Base-by-base conservation (phyloP, 1,139 yeast genomes). In the Ogataea hybrid region DNA sequence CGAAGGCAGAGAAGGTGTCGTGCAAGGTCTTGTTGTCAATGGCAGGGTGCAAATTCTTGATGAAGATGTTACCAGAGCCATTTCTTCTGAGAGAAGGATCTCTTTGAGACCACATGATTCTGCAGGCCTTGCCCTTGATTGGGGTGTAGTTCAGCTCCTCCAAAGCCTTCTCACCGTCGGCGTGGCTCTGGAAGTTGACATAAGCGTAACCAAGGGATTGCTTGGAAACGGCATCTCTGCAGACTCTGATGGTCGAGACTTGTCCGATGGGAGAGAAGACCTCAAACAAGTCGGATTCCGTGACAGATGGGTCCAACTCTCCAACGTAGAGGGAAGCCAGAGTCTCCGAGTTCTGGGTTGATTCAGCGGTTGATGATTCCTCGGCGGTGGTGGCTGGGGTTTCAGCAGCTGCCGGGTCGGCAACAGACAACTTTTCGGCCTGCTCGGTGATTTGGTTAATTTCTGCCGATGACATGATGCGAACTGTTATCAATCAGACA, bases 81-180 rank as follows among this genome's bases (percentile, higher is more conserved):
- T 85, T 84, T 78, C 87, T 88, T 79, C 98, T 87, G 61, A 84
- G 70, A 53, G 96, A 80, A 53, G 98, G 98, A 69, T 92, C 97
- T 74, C 98, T 88, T 77, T 94, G 98, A 56, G 97, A 89, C 97
- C 97, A 90, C 98, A 94, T 94, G 75, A 92, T 92, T 73, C 99
- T 90, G 74, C 97, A 89, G 61, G 97, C 92, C 65, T 86, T 89
- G 64, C 97, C 97, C 71, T 90, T 92, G 71, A 92, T 82, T 62
- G 81, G 82, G 50, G 89, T 72, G 75, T 92, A 92, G 86, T 92
- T 94, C 71, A 94, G 80, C 70, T 89, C 95, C 65, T 89, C 96
- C 67, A 92, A 77, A 54, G 99, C 98, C 64, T 79, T 83, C 72
- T 85, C 92, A 63, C 96, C 98, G 65, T 94, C 97, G 53, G 77